phyloP scores from a whole-genome alignment of 805 yeast species.

The Zygosaccharomyces bailii region DNA sequence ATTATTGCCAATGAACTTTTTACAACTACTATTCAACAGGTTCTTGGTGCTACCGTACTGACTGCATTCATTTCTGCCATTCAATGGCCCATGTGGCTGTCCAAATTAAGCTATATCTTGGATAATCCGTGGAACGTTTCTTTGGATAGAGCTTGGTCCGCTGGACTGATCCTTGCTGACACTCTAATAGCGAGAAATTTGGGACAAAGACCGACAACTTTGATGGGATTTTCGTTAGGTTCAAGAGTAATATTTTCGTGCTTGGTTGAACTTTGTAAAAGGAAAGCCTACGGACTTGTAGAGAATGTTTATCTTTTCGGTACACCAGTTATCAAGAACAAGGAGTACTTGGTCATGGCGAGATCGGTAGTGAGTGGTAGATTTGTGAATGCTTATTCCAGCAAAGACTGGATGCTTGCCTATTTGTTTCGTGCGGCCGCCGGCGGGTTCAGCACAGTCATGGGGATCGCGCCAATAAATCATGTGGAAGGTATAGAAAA shows the following conservation, averaged over 20 bases:
- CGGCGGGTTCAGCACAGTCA: constrained; percentile 89
- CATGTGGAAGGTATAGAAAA: constrained; percentile 68
- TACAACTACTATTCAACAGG: constrained; percentile 90
- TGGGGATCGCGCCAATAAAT: constrained; percentile 79
- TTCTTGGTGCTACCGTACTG: constrained; percentile 84
- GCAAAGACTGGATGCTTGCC: constrained; percentile 94
- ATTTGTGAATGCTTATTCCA: constrained; percentile 85
- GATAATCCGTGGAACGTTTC: constrained; percentile 99
- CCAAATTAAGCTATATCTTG: constrained; percentile 81
- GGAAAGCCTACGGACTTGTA: constrained; percentile 82
- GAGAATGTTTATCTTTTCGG: constrained; percentile 89
- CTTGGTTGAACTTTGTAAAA: constrained; percentile 74
- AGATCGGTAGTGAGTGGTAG: constrained; percentile 85
- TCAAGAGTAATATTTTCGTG: constrained; percentile 91
- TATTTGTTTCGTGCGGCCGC: constrained; percentile 92
- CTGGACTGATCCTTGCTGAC: constrained; percentile 88
- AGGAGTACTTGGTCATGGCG: constrained; percentile 73
- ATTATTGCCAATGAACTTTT: constrained; percentile 92
- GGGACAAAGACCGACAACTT: constrained; percentile 87
- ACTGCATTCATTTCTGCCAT: constrained; percentile 90
- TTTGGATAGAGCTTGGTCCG: constrained; percentile 94
- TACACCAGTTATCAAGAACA: constrained; percentile 75
- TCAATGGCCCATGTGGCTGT: constrained; percentile 86
- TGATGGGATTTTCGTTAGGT: constrained; percentile 92
- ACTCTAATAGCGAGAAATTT: constrained; percentile 80